Evolutionary conservation across 345 rosid genomes (phyloP).

Genomic region (Eucalyptus erythrocorys): DNA sequence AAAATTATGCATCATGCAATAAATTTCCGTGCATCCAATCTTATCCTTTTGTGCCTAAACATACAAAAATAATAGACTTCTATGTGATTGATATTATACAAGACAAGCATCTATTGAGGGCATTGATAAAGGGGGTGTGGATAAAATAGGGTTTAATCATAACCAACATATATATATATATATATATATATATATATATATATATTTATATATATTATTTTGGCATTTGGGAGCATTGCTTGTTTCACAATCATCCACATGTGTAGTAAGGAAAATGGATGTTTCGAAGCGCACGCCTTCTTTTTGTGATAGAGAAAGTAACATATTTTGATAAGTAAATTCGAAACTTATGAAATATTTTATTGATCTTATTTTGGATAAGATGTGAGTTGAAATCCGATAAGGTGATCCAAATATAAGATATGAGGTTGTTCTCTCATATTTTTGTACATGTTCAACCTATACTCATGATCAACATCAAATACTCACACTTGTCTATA

Average conservation of each 20-base stretch:
- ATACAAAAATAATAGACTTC: no score
- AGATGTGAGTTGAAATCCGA: not conserved
- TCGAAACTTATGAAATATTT: not conserved
- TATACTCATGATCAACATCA: not conserved
- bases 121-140: not conserved
- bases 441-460: not conserved
- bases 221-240: not conserved
- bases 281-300: not conserved
- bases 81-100: not conserved
- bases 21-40: not conserved
- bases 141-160: not conserved
- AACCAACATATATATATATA: no score
- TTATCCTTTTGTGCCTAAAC: not conserved
- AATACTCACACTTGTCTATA: not conserved
- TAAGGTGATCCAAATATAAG: not conserved
- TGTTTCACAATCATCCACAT: not conserved
- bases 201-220: no score
- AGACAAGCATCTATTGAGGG: not conserved
- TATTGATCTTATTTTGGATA: not conserved
- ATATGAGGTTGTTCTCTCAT: not conserved
- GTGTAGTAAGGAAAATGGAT: not conserved
- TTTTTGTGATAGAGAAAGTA: not conserved
- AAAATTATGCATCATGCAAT: not conserved
- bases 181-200: no score
- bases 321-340: not conserved